Evolutionary conservation across 371 early-diverging fungal species (phyloP), one percentile per base, ranked within the genome.

Genomic region (Rhizoclosmatium hyalinum): DNA sequence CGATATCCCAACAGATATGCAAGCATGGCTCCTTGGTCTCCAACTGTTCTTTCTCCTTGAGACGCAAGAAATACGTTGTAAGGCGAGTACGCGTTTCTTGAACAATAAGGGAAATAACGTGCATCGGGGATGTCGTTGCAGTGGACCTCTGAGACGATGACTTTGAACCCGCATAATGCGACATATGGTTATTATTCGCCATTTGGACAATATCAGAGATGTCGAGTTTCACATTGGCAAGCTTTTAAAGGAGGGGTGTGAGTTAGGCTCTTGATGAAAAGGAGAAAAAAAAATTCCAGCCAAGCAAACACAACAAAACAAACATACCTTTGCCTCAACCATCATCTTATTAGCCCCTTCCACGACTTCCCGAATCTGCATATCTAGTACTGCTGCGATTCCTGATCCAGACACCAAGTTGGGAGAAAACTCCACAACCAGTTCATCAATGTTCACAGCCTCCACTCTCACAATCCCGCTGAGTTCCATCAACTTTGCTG

Each of bases 241-340:
- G 19, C 73, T 64, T n/a, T 54, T 21, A 58, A 75, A 65, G 55
- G 19, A 39, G 5, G 21, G 46, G 61, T 42, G 24, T 65, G 10
- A n/a, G 53, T 32, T 32, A 32, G 32, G 32, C 32, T 32, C 32
- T 32, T 32, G 32, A 32, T 32, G 32, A 32, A 32, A 32, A 32
- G 53, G 53, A n/a, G 53, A n/a, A 12, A 10, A 53, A 53, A 53
- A 53, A 53, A 53, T 53, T 53, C n/a, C 53, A 1, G n/a, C 53
- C 53, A 53, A 53, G 14, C 53, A 53, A 10, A 10, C 10, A 53
- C 53, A 53, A 53, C 10, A n/a, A 67, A 45, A 41, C 45, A 42
- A 17, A 50, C 72, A 44, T 70, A 79, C 81, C 79, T 76, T 76
- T 2, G 74, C 79, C 17, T 72, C 60, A 39, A 78, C 47, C 39